Percentiles rank a stretch among this genome's conserved stretches.
These are phyloP conservation scores for Paralagenidium karlingii DNA, from an alignment of 352 stramenopile genomes.

Conservation along the genomic window DNA sequence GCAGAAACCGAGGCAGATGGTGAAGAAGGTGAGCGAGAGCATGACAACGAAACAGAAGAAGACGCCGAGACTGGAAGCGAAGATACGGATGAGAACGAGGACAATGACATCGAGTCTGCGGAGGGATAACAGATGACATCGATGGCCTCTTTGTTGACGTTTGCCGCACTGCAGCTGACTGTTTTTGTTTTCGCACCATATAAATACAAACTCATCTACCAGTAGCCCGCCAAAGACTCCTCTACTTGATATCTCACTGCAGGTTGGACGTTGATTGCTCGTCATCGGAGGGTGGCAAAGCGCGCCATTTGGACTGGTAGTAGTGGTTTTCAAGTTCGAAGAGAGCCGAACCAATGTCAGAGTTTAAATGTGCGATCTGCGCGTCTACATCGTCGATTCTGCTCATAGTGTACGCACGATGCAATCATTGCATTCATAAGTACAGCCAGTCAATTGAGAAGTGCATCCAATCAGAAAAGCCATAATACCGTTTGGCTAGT, in stretches of 20 bases:
- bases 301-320: slow-evolving; percentile 72
- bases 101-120: slow-evolving; percentile 7
- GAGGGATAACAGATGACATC: too few relatives aligned
- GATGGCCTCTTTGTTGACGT: too few relatives aligned
- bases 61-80: slow-evolving; percentile 11
- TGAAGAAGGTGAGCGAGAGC: slow-evolving; percentile 21
- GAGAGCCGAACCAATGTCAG: slow-evolving; percentile 63
- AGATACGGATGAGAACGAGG: slow-evolving; percentile 8
- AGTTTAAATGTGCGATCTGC: slow-evolving; percentile 62
- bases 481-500: slow-evolving; percentile 37
- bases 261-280: too few relatives aligned
- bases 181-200: too few relatives aligned
- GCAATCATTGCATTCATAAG: not conserved
- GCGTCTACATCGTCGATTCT: slow-evolving; percentile 73
- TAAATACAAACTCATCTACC: too few relatives aligned
- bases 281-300: slow-evolving; percentile 3
- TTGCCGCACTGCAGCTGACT: too few relatives aligned
- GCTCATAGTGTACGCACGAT: too few relatives aligned
- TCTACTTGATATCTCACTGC: too few relatives aligned
- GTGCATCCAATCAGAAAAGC: not conserved
- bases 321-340: slow-evolving; percentile 78
- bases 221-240: too few relatives aligned
- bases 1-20: slow-evolving; percentile 40
- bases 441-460: not conserved
- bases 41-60: slow-evolving; percentile 17